Conservation (phyloP, 2,329 filamentous ascomycete genomes). For the Exophiala bonariae region DNA sequence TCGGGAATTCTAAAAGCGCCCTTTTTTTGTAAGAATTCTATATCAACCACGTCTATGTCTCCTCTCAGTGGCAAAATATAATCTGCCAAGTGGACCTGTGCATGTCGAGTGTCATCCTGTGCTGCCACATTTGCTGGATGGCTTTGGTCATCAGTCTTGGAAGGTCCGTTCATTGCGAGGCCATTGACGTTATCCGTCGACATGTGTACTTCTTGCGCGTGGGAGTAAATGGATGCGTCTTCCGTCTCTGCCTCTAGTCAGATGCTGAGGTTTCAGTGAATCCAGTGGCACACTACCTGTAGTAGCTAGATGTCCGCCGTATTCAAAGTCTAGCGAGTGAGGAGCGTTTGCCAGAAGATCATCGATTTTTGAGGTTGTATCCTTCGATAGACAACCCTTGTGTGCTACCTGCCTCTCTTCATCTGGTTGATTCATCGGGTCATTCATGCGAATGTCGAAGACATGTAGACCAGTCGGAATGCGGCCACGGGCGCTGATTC, state of each 20-base stretch:
- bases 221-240: no score
- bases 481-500: not conserved
- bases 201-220: no score
- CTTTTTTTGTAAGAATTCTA: slow-evolving; percentile 78
- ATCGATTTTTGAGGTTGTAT: slow-evolving; percentile 31
- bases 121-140: no score
- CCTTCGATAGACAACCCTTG: not conserved
- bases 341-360: slow-evolving; percentile 44
- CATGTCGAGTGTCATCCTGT: no score
- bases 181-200: no score
- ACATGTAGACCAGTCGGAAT: not conserved
- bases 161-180: no score
- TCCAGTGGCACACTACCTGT: slow-evolving; percentile 30
- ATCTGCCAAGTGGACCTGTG: slow-evolving; percentile 57
- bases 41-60: slow-evolving; percentile 76
- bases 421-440: not conserved
- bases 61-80: slow-evolving; percentile 78
- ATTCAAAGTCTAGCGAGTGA: slow-evolving; percentile 13
- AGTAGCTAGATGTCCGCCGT: slow-evolving; percentile 36
- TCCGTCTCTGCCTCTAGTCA: no score
- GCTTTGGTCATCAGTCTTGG: no score
- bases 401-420: not conserved
- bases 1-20: slow-evolving; percentile 77
- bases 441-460: not conserved
- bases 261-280: no score